Conservation (phyloP, 2,329 filamentous ascomycete species). For the Aspergillus clavatus region DNA sequence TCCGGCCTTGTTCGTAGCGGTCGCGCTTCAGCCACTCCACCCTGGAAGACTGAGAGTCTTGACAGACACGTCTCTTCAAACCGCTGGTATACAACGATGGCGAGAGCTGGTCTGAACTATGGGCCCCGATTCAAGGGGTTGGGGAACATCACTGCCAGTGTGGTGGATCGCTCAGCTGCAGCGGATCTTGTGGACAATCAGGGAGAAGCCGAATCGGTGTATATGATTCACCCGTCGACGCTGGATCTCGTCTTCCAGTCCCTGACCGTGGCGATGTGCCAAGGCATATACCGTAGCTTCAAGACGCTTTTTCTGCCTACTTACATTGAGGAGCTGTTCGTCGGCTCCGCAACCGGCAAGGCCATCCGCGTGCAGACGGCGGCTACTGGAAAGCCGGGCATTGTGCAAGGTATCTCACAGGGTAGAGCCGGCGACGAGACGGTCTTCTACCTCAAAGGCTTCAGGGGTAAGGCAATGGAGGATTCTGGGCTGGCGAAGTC, state of each 20-base stretch:
- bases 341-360: neutral
- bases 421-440: neutral
- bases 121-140: constrained; percentile 10
- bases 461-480: neutral
- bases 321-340: neutral
- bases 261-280: neutral
- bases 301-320: neutral
- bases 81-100: constrained; percentile 6
- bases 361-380: neutral
- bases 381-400: neutral
- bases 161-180: neutral
- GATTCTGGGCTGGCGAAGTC: no score
- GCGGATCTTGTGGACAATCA: neutral
- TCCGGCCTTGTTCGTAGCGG: constrained; percentile 2
- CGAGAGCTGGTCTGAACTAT: constrained; percentile 9
- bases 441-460: neutral
- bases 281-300: neutral
- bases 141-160: constrained; percentile 4
- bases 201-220: neutral
- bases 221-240: neutral
- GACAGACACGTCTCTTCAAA: neutral
- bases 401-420: neutral
- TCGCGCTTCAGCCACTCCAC: constrained; percentile 1
- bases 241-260: neutral
- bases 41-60: neutral